A percentile compares a stretch with the other conserved stretches of the same genome.
phyloP scores from a whole-genome alignment of 1,284 basidiomycete species.

The Microbotryum saponariae region DNA sequence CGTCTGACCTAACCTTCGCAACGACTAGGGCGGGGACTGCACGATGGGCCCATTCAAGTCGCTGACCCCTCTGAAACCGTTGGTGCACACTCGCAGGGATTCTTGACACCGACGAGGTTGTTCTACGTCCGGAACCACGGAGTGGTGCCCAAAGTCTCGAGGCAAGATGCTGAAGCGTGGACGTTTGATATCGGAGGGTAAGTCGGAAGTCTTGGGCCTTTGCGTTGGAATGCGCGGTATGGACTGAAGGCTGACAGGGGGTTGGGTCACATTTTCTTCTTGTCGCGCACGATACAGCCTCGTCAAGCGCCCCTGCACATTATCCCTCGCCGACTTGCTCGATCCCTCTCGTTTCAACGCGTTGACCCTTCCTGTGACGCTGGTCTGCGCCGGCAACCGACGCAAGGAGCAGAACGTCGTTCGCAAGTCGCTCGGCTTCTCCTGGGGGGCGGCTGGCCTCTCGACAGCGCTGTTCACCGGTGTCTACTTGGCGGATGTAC shows the following conservation, averaged over 20 bases:
- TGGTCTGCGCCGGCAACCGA: slow-evolving; percentile 62
- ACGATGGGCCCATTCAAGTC: neutral
- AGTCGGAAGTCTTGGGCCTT: slow-evolving; percentile 10
- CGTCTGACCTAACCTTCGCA: neutral
- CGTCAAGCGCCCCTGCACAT: slow-evolving; percentile 44
- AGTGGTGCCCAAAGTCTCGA: slow-evolving; percentile 51
- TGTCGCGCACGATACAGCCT: slow-evolving; percentile 33
- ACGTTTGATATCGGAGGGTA: slow-evolving; percentile 49
- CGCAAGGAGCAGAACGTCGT: slow-evolving; percentile 63
- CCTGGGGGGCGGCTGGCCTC: slow-evolving; percentile 43
- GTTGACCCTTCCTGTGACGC: slow-evolving; percentile 57
- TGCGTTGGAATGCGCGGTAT: too few relatives aligned
- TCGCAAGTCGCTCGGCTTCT: slow-evolving; percentile 51
- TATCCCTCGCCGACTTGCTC: slow-evolving; percentile 49
- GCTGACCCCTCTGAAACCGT: neutral
- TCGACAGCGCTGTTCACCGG: slow-evolving; percentile 61
- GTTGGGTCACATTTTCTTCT: neutral
- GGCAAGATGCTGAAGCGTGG: slow-evolving; percentile 47
- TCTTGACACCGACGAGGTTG: slow-evolving; percentile 57
- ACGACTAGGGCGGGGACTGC: too few relatives aligned
- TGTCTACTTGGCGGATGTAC: slow-evolving; percentile 55
- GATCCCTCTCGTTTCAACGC: slow-evolving; percentile 45
- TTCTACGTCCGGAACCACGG: slow-evolving; percentile 64
- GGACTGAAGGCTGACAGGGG: neutral
- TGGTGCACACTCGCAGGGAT: slow-evolving; percentile 43